Evolutionary conservation across 2,329 filamentous ascomycete genomes (phyloP).

Genomic region (Raffaelea arxii): DNA sequence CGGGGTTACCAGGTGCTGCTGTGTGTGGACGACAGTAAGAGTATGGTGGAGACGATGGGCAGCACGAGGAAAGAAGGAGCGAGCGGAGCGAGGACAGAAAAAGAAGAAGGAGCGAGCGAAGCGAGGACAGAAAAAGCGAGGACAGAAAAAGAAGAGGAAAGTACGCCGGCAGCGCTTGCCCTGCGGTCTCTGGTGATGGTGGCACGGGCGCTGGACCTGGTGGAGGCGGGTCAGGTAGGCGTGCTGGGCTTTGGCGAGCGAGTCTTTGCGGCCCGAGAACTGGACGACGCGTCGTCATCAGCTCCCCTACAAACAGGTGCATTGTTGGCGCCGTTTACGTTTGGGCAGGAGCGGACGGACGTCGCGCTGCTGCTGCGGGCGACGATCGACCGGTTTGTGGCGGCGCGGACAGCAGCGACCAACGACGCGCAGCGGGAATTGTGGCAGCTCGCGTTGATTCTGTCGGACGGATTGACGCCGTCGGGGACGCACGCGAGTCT

Average conservation of each 20-base stretch:
- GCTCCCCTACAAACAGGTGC: slow-evolving; percentile 26
- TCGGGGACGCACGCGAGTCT: slow-evolving; percentile 72
- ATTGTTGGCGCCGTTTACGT: slow-evolving; percentile 78
- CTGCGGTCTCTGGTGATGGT: slow-evolving; percentile 93
- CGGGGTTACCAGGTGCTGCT: slow-evolving; percentile 95
- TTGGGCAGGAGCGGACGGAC: slow-evolving; percentile 78
- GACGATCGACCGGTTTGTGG: slow-evolving; percentile 72
- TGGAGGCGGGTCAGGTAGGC: slow-evolving; percentile 89
- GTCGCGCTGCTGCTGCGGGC: slow-evolving; percentile 67
- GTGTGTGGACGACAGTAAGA: slow-evolving; percentile 89
- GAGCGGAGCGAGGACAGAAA: too few species aligned
- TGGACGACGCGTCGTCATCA: slow-evolving; percentile 25
- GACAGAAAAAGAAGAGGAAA: too few species aligned
- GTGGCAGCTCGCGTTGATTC: slow-evolving; percentile 90
- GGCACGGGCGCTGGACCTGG: slow-evolving; percentile 75
- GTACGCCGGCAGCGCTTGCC: too few species aligned
- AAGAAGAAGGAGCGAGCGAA: too few species aligned
- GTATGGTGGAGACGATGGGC: slow-evolving; percentile 61
- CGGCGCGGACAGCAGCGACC: slow-evolving; percentile 43
- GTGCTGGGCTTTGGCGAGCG: slow-evolving; percentile 82
- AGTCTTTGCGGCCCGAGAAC: slow-evolving; percentile 77
- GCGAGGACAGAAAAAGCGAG: too few species aligned
- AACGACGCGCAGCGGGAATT: slow-evolving; percentile 53
- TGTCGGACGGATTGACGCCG: slow-evolving; percentile 89
- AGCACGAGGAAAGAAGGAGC: too few species aligned